Evolutionary conservation across 768 basidiomycete genomes (phyloP), one percentile per base, ranked within the genome.

Genomic region (Cyclocybe cylindracea): DNA sequence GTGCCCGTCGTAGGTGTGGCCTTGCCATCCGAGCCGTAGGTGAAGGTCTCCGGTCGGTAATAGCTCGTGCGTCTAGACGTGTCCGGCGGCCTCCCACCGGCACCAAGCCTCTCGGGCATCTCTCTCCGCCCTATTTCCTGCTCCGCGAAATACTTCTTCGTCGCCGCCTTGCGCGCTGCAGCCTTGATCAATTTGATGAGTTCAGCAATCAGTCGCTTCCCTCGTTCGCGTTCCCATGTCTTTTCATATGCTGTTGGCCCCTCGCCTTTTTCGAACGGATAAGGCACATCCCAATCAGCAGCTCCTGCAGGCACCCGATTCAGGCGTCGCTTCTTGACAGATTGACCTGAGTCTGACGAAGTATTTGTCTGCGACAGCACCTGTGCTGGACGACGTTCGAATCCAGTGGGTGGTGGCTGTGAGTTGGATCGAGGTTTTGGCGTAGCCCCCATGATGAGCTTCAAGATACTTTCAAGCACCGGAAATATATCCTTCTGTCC

Each of bases 281-380:
- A 91, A 0, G 90, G 90, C 0, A 91, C 80, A 58, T 91, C 88
- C 90, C 90, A 92, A 61, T 91, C 88, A 1, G 66, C 76, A 1
- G 90, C 90, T 9, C 90, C 90, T 16, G 90, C 90, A 33, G 90
- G 90, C 10, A 92, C 88, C 7, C 73, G 69, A 50, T 74, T 75
- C 10, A 91, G 70, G 58, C 80, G 87, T 29, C 88, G 78, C 54
- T 80, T 83, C 68, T 89, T 91, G 14, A 59, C 42, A 5, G 74
- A 61, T 10, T 37, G 53, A 56, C 52, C 31, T 18, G 46, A 14
- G 53, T 29, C 32, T 4, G 34, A 37, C 5, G 24, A 24, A 24
- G 24, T 5, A 16, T 34, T 46, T 13, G 45, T n/a, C 33, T 35
- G 18, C 34, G 33, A 14, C 34, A 24, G 36, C 5, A 2, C 51